phyloP scores from a whole-genome alignment of 2,329 filamentous ascomycete genomes.

The Pseudogymnoascus sp. region DNA sequence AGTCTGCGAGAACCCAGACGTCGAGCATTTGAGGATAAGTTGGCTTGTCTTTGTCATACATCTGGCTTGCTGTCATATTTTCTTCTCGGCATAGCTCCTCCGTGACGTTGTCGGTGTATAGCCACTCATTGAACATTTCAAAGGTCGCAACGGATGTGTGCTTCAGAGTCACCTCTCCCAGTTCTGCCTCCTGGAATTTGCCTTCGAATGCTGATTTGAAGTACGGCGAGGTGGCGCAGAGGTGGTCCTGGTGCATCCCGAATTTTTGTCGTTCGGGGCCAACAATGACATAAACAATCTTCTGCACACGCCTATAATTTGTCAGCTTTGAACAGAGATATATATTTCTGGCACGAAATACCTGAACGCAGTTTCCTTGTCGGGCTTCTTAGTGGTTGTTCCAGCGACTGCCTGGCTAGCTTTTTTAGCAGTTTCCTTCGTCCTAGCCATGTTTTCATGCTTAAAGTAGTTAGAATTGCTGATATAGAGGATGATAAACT shows the following conservation, averaged over 20 bases:
- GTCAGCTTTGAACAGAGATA: not conserved
- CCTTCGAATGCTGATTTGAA: constrained; percentile 17
- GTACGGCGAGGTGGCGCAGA: constrained; percentile 17
- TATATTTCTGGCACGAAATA: not conserved
- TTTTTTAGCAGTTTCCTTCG: too few relatives aligned
- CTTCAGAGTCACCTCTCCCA: constrained; percentile 11
- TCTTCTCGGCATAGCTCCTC: not conserved
- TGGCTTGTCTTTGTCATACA: not conserved
- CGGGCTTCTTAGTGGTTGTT: not conserved
- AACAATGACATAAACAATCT: constrained; percentile 14
- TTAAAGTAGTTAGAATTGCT: too few relatives aligned
- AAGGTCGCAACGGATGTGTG: constrained; percentile 7
- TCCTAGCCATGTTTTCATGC: too few relatives aligned
- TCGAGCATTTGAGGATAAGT: not conserved
- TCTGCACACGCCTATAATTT: not conserved
- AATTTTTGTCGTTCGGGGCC: constrained; percentile 12
- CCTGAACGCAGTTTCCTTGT: not conserved
- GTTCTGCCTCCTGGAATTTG: constrained; percentile 11
- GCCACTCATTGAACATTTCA: constrained; percentile 15
- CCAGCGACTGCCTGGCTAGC: too few relatives aligned
- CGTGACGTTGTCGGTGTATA: constrained; percentile 7
- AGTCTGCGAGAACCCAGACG: not conserved
- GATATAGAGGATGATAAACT: too few relatives aligned
- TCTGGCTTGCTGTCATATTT: too few relatives aligned
- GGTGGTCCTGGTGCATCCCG: constrained; percentile 16